A percentile compares a stretch with the other conserved stretches of the same genome.
Conservation (phyloP, 441 rosid genomes). For the Gossypium lobatum region DNA sequence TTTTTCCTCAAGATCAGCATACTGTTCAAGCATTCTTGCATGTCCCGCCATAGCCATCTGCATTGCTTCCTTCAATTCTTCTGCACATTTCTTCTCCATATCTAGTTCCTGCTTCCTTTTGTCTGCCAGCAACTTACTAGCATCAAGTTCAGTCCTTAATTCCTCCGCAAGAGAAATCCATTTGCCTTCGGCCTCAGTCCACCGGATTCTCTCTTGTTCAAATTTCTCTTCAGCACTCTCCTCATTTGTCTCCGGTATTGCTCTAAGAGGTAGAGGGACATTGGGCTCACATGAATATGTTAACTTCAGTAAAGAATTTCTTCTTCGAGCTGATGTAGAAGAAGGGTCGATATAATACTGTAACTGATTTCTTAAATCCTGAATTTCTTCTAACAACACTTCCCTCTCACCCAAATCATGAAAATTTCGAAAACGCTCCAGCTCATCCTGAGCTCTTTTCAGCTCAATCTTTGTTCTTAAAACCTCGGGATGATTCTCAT, state of each 20-base stretch:
- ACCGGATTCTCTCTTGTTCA: slow-evolving; percentile 54
- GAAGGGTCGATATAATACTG: slow-evolving; percentile 72
- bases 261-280: slow-evolving; percentile 33
- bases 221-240: slow-evolving; percentile 55
- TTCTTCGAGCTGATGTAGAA: slow-evolving; percentile 40
- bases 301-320: slow-evolving; percentile 49
- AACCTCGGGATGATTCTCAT: slow-evolving; percentile 89
- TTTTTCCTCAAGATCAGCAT: slow-evolving; percentile 93
- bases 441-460: slow-evolving; percentile 76
- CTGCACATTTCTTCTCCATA: slow-evolving; percentile 74
- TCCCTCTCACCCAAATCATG: slow-evolving; percentile 85
- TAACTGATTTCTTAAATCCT: slow-evolving; percentile 80
- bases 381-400: slow-evolving; percentile 89
- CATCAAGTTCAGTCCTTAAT: slow-evolving; percentile 70
- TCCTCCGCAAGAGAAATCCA: slow-evolving; percentile 94
- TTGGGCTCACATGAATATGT: slow-evolving; percentile 54
- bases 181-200: slow-evolving; percentile 88
- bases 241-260: slow-evolving; percentile 55
- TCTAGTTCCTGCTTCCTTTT: slow-evolving; percentile 69
- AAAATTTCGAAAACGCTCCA: slow-evolving; percentile 72
- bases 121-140: slow-evolving; percentile 41
- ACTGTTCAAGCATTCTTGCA: slow-evolving; percentile 93
- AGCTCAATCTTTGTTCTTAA: slow-evolving; percentile 64
- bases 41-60: slow-evolving; percentile 94
- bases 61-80: slow-evolving; percentile 89